These are phyloP conservation scores for Rhynchospora pubera DNA, from an alignment of 176 grass and related monocot genomes.

Conservation along the genomic window DNA sequence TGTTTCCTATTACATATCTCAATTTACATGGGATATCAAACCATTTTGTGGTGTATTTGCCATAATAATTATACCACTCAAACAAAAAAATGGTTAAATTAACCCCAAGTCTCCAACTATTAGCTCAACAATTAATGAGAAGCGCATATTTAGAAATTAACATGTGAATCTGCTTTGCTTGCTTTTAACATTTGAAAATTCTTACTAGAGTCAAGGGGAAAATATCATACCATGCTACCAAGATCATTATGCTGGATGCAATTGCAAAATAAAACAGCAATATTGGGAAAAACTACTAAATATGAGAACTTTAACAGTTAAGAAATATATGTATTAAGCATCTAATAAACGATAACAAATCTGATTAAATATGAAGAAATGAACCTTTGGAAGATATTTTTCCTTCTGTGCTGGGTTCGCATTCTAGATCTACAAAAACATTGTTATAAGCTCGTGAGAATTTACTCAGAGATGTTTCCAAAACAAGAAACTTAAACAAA, in stretches of 20 bases:
- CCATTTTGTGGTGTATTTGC: neutral
- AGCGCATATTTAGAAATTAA: neutral
- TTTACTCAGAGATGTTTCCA: too few species aligned
- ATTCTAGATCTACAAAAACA: slow-evolving; percentile 56
- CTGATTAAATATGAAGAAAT: neutral
- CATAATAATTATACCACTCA: neutral
- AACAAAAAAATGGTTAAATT: neutral
- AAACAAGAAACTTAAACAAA: neutral
- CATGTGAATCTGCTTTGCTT: neutral
- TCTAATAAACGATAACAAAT: neutral
- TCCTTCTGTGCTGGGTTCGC: slow-evolving; percentile 55
- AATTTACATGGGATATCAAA: neutral
- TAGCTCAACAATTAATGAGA: neutral
- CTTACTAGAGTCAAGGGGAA: neutral
- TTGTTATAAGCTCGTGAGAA: neutral
- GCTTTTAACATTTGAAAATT: neutral
- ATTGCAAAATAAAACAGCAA: neutral
- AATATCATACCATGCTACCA: neutral
- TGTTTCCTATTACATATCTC: neutral
- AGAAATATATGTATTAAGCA: neutral
- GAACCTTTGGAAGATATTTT: slow-evolving; percentile 81
- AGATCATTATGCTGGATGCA: neutral
- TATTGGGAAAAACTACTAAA: neutral
- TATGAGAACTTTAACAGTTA: neutral
- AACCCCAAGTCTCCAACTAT: neutral